Evolutionary conservation across 116 monocot genomes (phyloP).

Genomic region (Trichopus zeylanicus): DNA sequence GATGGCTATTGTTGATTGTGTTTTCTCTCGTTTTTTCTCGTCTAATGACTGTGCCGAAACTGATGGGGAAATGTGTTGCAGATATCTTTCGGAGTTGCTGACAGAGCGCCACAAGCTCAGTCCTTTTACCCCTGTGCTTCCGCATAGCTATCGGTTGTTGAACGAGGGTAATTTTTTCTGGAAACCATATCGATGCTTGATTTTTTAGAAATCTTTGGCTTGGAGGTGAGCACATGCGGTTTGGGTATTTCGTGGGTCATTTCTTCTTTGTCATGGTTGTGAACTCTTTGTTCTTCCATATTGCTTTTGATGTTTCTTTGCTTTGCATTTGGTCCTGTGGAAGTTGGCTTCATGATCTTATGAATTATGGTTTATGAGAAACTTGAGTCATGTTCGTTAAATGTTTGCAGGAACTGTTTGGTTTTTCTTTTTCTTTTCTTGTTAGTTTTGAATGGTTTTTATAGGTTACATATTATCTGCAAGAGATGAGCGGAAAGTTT

Average conservation of each 20-base stretch:
- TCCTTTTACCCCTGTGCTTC: constrained; percentile 59
- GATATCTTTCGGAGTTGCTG: constrained; percentile 50
- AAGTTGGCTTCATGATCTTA: neutral
- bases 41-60: neutral
- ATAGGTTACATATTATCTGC: too few relatives aligned
- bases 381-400: neutral
- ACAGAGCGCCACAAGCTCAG: constrained; percentile 51
- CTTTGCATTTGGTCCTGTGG: neutral
- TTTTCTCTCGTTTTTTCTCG: neutral
- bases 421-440: too few relatives aligned
- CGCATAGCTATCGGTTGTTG: constrained; percentile 46
- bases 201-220: neutral
- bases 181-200: neutral
- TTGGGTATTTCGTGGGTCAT: neutral
- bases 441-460: too few relatives aligned
- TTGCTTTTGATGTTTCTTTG: neutral
- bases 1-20: neutral
- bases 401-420: too few relatives aligned
- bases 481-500: too few relatives aligned
- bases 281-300: neutral
- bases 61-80: constrained; percentile 10
- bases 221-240: neutral
- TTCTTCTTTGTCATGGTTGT: too few relatives aligned
- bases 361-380: neutral
- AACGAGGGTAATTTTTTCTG: constrained; percentile 50